A percentile compares a stretch with the other conserved stretches of the same genome.
These are phyloP conservation scores for Davidsoniella australis DNA, from an alignment of 2,329 filamentous ascomycete genomes.

Conservation along the genomic window DNA sequence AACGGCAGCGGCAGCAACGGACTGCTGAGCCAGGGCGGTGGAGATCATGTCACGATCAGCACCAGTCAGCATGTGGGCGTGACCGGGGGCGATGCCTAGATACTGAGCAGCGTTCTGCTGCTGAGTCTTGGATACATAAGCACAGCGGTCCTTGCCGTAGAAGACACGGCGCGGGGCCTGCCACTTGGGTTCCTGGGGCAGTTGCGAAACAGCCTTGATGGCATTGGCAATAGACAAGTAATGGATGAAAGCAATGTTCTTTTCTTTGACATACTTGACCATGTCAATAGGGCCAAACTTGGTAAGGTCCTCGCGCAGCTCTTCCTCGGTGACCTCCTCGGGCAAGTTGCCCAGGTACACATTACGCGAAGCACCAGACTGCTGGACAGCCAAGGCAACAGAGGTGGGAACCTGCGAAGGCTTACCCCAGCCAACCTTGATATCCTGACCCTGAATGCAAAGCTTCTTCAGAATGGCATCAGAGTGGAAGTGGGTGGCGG, in stretches of 20 bases:
- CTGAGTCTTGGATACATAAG: conserved; percentile 97
- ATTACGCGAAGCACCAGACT: conserved; percentile 90
- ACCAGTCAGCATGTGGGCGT: conserved; percentile 89
- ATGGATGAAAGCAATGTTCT: conserved; percentile 94
- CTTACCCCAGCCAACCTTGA: conserved; percentile 99
- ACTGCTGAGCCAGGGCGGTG: conserved; percentile 90
- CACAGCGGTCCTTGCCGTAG: conserved; percentile 96
- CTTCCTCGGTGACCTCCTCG: conserved; percentile 79
- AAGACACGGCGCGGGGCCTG: conserved; percentile 88
- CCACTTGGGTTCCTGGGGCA: conserved; percentile 95
- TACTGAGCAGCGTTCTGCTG: conserved; percentile 99
- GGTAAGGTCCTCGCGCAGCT: conserved; percentile 82
- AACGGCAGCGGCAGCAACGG: conserved; percentile 87
- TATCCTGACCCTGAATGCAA: conserved; percentile 94
- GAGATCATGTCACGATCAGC: conserved; percentile 94
- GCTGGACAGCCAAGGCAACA: conserved; percentile 90
- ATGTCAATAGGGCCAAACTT: conserved; percentile 96
- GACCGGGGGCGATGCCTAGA: conserved; percentile 87
- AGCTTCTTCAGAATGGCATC: conserved; percentile 99
- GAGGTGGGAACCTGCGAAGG: conserved; percentile 95
- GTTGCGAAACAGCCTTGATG: conserved; percentile 91
- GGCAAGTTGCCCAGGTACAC: conserved; percentile 90
- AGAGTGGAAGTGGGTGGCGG: conserved; percentile 96
- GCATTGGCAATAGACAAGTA: conserved; percentile 95
- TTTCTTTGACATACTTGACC: conserved; percentile 93